Evolutionary conservation across 805 yeast genomes (phyloP).

Genomic region (Metschnikowia vanudenii): DNA sequence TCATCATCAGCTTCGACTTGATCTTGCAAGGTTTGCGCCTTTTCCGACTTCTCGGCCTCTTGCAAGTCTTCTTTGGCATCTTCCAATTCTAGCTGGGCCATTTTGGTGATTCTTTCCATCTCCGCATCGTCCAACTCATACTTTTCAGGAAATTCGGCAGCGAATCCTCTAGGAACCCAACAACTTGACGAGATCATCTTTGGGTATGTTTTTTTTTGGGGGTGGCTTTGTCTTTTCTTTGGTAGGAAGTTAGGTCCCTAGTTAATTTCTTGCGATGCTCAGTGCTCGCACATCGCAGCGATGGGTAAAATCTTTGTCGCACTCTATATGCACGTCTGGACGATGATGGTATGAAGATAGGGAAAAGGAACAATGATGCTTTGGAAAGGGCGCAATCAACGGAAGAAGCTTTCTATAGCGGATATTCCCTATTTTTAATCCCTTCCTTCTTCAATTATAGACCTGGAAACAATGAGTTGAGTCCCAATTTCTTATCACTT

Average conservation of each 20-base stretch:
- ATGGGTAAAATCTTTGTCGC: slow-evolving; percentile 11
- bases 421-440: no score
- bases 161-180: slow-evolving; percentile 97
- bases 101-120: slow-evolving; percentile 80
- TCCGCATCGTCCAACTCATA: slow-evolving; percentile 89
- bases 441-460: no score
- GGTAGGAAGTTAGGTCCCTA: not conserved
- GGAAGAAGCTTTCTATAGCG: no score
- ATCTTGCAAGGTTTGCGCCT: slow-evolving; percentile 36
- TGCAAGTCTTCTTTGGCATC: slow-evolving; percentile 71
- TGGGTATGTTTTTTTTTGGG: slow-evolving; percentile 1
- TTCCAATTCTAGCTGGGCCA: slow-evolving; percentile 78
- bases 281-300: slow-evolving; percentile 6
- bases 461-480: no score
- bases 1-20: slow-evolving; percentile 76
- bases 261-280: slow-evolving; percentile 4
- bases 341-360: not conserved
- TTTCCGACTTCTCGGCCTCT: slow-evolving; percentile 36
- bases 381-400: no score
- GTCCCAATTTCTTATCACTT: no score
- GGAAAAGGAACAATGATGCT: no score
- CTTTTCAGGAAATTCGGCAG: slow-evolving; percentile 87
- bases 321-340: slow-evolving; percentile 5
- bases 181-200: slow-evolving; percentile 84
- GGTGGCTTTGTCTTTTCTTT: not conserved